These are phyloP conservation scores for Fusarium secorum DNA, from an alignment of 2,329 filamentous ascomycete species.

Conservation along the genomic window DNA sequence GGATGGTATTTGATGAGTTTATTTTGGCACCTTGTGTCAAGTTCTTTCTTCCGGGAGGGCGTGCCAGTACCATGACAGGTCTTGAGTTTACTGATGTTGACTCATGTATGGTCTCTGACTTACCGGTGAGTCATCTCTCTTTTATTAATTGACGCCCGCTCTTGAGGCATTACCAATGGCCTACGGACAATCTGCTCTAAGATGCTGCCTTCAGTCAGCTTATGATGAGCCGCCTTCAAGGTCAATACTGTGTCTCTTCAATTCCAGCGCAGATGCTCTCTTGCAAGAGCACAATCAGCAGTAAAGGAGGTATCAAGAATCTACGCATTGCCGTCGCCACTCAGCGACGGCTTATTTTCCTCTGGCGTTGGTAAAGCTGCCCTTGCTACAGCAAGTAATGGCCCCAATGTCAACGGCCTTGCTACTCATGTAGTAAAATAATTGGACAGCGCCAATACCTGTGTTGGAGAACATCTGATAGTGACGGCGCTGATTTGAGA, in stretches of 20 bases:
- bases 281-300: too few relatives aligned
- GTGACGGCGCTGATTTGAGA: not conserved
- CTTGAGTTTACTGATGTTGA: not conserved
- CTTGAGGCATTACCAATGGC: not conserved
- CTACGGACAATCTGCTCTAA: not conserved
- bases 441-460: not conserved
- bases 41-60: not conserved
- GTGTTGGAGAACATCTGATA: too few relatives aligned
- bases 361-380: not conserved
- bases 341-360: accelerated
- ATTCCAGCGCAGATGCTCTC: accelerated
- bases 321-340: accelerated
- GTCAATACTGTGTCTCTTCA: too few relatives aligned
- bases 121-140: not conserved
- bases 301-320: accelerated
- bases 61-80: not conserved
- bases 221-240: not conserved
- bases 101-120: not conserved
- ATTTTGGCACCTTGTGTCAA: not conserved
- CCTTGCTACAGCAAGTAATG: not conserved
- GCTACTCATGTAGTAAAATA: not conserved
- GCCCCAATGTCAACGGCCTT: not conserved
- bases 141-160: not conserved
- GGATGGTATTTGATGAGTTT: not conserved
- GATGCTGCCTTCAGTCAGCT: not conserved